Evolutionary conservation across 192 early-diverging fungal genomes (phyloP).

Genomic region (Rhizophlyctis rosea): DNA sequence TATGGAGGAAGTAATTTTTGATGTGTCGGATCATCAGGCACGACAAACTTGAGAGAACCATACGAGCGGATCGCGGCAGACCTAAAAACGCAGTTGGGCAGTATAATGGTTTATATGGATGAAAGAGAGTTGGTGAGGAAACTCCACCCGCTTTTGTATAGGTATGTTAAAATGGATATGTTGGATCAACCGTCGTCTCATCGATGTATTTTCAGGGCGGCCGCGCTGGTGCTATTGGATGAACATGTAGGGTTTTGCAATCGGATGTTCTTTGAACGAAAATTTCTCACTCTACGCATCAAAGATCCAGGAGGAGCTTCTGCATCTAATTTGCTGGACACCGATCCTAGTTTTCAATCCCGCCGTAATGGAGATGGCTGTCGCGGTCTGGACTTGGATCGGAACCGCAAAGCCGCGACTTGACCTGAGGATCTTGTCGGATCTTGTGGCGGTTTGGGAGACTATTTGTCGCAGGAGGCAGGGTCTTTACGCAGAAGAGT

Average conservation of each 20-base stretch:
- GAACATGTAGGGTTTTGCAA: too few species aligned
- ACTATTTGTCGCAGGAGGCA: conserved; percentile 71
- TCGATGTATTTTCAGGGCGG: too few species aligned
- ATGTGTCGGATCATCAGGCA: too few species aligned
- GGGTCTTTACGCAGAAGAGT: conserved; percentile 61
- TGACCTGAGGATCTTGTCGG: conserved; percentile 75
- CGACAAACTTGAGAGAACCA: too few species aligned
- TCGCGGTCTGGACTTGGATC: conserved; percentile 87
- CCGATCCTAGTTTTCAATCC: conserved; percentile 78
- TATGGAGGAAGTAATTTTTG: too few species aligned
- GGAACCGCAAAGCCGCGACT: conserved; percentile 71
- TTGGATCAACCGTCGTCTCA: too few species aligned
- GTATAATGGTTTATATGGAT: conserved; percentile 6
- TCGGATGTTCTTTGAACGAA: too few species aligned
- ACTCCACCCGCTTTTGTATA: conserved; percentile 29
- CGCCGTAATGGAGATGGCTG: conserved; percentile 75
- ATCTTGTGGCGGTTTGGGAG: conserved; percentile 82
- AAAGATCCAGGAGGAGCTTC: conserved; percentile 69
- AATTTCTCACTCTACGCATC: too few species aligned
- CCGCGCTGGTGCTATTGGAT: conserved; percentile 22
- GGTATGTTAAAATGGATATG: not conserved
- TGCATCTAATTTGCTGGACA: conserved; percentile 82
- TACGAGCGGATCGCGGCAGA: conserved; percentile 12
- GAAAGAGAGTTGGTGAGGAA: conserved; percentile 13
- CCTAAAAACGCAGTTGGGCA: conserved; percentile 17